Evolutionary conservation across 2,329 filamentous ascomycete genomes (phyloP).

Genomic region (Microdochium trichocladiopsis): DNA sequence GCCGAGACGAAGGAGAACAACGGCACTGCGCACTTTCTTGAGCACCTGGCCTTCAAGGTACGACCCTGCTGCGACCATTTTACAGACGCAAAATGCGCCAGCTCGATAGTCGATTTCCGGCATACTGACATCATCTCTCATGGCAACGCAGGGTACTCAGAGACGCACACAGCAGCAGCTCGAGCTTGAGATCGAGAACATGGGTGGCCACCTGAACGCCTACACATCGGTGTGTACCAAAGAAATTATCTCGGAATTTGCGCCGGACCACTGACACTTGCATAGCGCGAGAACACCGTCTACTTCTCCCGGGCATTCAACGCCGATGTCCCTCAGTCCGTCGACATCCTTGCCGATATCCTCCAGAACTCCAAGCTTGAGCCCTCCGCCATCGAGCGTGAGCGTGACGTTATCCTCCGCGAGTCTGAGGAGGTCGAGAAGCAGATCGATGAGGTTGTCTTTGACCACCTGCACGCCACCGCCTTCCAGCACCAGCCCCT

Average conservation of each 20-base stretch:
- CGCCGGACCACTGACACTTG: background rate
- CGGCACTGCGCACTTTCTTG: constrained; percentile 98
- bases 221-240: constrained; percentile 83
- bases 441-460: constrained; percentile 98
- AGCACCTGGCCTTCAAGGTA: constrained; percentile 99
- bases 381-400: constrained; percentile 83
- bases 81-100: background rate
- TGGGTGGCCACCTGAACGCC: constrained; percentile 98
- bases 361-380: constrained; percentile 99
- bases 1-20: constrained; percentile 98
- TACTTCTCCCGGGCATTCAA: constrained; percentile 99
- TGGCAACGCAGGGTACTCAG: constrained; percentile 64
- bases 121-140: background rate
- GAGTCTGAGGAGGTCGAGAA: constrained; percentile 99
- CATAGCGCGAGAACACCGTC: constrained; percentile 94
- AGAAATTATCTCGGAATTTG: background rate
- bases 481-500: constrained; percentile 95
- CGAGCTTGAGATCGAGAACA: constrained; percentile 99
- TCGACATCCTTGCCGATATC: constrained; percentile 98
- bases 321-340: constrained; percentile 88
- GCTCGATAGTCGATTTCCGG: background rate
- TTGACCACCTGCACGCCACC: constrained; percentile 97
- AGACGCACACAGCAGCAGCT: constrained; percentile 95
- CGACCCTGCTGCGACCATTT: constrained; percentile 1
- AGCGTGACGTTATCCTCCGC: constrained; percentile 96